These are phyloP conservation scores for Entophlyctis luteolus DNA, from an alignment of 192 early-diverging fungal genomes.

Conservation along the genomic window DNA sequence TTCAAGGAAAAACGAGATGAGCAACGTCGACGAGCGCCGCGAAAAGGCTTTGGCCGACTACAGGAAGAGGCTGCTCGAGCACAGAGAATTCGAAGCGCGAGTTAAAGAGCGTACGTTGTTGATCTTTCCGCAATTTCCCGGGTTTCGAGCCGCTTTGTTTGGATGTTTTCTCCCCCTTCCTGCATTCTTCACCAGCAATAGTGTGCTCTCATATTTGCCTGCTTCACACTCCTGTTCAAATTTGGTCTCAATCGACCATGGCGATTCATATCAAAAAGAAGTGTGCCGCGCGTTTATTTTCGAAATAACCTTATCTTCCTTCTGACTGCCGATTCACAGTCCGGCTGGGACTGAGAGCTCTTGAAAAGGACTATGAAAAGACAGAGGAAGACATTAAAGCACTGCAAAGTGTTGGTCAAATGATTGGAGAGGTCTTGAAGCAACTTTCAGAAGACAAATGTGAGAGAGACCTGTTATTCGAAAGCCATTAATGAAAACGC, in stretches of 20 bases:
- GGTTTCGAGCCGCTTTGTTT: neutral
- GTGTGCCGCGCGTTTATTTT: no score
- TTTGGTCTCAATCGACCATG: no score
- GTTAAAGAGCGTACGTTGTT: conserved; percentile 74
- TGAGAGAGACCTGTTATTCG: conserved; percentile 39
- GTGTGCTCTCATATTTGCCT: neutral
- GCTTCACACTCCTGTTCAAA: neutral
- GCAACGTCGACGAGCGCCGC: conserved; percentile 59
- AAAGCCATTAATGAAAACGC: neutral
- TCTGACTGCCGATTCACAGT: no score
- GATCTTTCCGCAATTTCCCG: neutral
- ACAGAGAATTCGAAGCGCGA: conserved; percentile 92
- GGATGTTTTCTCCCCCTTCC: neutral
- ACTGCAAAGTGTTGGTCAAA: conserved; percentile 97
- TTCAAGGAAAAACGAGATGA: neutral
- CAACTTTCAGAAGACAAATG: conserved; percentile 95
- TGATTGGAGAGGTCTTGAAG: conserved; percentile 96
- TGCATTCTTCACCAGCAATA: neutral
- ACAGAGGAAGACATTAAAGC: conserved; percentile 98
- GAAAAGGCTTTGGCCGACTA: conserved; percentile 79
- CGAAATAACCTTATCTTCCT: no score
- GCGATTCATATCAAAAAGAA: no score
- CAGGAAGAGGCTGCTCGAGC: conserved; percentile 83
- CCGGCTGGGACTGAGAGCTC: conserved; percentile 74
- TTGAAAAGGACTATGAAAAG: conserved; percentile 92